Evolutionary conservation across 306 rosid species (phyloP).

Genomic region (Chamaecrista fasciculata): DNA sequence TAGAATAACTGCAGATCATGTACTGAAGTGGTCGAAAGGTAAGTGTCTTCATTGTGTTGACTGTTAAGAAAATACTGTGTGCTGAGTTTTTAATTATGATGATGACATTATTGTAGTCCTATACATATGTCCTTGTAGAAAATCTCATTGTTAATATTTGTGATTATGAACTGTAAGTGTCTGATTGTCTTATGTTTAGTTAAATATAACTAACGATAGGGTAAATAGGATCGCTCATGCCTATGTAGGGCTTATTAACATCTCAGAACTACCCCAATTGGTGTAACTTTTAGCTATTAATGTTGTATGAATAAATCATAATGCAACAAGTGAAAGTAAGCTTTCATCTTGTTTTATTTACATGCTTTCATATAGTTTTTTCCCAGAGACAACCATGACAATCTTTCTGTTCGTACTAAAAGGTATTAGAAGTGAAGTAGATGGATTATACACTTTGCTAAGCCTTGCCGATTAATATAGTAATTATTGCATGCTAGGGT

Average conservation of each 20-base stretch:
- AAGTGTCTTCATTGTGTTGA: conserved; percentile 13
- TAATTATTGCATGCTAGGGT: neutral
- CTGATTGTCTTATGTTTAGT: neutral
- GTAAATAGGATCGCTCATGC: neutral
- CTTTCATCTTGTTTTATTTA: neutral
- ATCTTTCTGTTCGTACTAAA: neutral
- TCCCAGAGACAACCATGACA: neutral
- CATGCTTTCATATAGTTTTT: neutral
- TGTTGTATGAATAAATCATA: too few relatives aligned
- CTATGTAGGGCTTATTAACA: neutral
- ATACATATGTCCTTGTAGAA: neutral
- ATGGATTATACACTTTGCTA: neutral
- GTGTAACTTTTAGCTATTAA: neutral
- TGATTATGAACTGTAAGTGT: conserved; percentile 1
- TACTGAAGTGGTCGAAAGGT: neutral
- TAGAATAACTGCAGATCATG: neutral
- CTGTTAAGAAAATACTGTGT: neutral
- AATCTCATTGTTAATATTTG: neutral
- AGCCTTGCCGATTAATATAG: neutral
- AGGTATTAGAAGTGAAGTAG: neutral
- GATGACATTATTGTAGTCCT: neutral
- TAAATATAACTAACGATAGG: neutral
- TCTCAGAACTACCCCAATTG: neutral
- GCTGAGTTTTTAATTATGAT: neutral
- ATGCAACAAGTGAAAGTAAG: neutral